Evolutionary conservation across 371 early-diverging fungal species (phyloP).

Genomic region (Mucor ambiguus): DNA sequence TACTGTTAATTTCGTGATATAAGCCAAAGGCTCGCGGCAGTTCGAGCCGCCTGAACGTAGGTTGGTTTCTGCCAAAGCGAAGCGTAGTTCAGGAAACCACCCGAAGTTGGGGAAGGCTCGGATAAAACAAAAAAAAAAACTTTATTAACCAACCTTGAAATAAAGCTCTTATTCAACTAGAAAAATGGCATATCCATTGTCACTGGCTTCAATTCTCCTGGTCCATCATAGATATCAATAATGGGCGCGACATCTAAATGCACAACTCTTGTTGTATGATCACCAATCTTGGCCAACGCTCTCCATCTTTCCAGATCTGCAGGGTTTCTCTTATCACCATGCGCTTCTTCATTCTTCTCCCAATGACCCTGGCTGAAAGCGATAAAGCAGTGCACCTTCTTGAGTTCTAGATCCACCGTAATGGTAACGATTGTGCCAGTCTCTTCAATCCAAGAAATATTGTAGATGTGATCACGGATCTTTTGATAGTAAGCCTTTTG

Average conservation of each 20-base stretch:
- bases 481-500: conserved; percentile 1
- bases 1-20: no score
- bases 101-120: no score
- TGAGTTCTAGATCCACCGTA: neutral
- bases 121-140: no score
- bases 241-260: neutral
- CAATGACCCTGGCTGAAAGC: neutral
- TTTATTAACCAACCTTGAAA: no score
- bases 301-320: neutral
- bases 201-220: neutral
- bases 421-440: neutral
- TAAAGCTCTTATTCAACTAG: neutral
- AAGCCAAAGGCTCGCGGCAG: no score
- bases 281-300: neutral
- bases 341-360: neutral
- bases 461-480: neutral
- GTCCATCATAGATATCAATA: neutral
- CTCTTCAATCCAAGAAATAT: neutral
- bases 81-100: no score
- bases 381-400: neutral
- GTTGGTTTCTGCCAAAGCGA: no score
- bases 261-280: neutral
- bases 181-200: neutral
- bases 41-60: no score
- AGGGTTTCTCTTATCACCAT: neutral